Evolutionary conservation across 257 asterid species (phyloP), one percentile per base, ranked within the genome.

Genomic region (Solanum medicagineum): DNA sequence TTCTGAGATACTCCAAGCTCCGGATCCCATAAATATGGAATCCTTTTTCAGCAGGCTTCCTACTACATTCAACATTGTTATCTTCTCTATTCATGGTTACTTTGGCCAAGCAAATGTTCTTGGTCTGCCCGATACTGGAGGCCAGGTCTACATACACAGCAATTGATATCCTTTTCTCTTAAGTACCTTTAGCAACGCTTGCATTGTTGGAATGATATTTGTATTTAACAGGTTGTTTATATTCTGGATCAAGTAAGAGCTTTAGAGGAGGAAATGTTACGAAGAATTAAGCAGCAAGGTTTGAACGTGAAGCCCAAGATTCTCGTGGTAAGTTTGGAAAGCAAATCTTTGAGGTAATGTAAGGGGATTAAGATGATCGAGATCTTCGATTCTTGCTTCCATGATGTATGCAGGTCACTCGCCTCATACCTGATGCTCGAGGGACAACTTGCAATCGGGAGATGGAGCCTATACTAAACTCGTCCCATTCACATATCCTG

Each of bases 31-130:
- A 69, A 92, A 88, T 69, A 89, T 87, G 87, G 93, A 90, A 88
- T 85, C 88, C 1, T 92, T 95, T 86, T 91, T 93, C 84, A 91
- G 95, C 68, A 86, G 95, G 87, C 91, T 93, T 87, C 97, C 97
- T 0, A 87, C 86, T 62, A 88, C 88, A 54, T 95, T 90, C 91
- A 93, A 95, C 88, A 80, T 95, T 40, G 98, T 93, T 15, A 87
- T 95, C 85, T 91, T 92, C 89, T 95, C 97, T 1, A 87, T 95
- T 87, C 98, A 95, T 60, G 97, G 98, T 84, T 95, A 93, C 87
- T 95, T 95, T 87, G 98, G 97, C 55, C 98, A 95, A 89, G 93
- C 97, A 10, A 93, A 92, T 88, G 98, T 95, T 3, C 95, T 95
- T 51, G 97, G 98, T 19, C 90, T 93, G 88, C 98, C 98, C 26